Percentiles rank a stretch among this genome's conserved stretches.
Evolutionary conservation across 441 rosid genomes (phyloP).

Genomic region (Lepidium campestre): DNA sequence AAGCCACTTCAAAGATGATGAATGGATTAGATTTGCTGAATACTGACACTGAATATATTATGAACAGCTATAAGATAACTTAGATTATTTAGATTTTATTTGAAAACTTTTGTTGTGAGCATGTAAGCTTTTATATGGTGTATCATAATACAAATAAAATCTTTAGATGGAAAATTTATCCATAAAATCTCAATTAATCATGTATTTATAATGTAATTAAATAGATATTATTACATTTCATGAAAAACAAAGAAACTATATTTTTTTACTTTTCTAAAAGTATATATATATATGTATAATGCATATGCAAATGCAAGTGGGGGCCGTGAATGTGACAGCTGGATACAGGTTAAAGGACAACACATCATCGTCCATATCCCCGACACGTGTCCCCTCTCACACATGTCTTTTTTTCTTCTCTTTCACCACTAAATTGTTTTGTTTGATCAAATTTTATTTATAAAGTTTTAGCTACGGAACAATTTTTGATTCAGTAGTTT

Average conservation of each 20-base stretch:
- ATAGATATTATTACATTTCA: no score
- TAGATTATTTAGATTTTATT: not conserved
- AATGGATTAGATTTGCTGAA: not conserved
- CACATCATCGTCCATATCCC: constrained; percentile 13
- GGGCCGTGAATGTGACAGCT: constrained; percentile 28
- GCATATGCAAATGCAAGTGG: constrained; percentile 3
- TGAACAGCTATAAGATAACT: not conserved
- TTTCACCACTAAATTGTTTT: not conserved
- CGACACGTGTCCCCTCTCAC: constrained; percentile 32
- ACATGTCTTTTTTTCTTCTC: constrained; percentile 24
- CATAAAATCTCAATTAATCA: not conserved
- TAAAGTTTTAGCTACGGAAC: no score
- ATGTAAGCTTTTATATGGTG: not conserved
- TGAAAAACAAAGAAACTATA: not conserved
- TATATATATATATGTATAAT: not conserved
- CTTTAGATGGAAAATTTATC: not conserved
- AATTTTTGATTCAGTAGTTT: no score
- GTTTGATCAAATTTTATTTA: not conserved
- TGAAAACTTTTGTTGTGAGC: not conserved
- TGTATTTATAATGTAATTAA: no score
- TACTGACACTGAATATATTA: no score
- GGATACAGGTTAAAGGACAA: constrained; percentile 28
- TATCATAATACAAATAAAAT: not conserved
- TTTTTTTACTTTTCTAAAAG: not conserved
- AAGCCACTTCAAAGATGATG: not conserved